Evolutionary conservation across 2,329 filamentous ascomycete genomes (phyloP).

Genomic region (Botrytis elliptica): DNA sequence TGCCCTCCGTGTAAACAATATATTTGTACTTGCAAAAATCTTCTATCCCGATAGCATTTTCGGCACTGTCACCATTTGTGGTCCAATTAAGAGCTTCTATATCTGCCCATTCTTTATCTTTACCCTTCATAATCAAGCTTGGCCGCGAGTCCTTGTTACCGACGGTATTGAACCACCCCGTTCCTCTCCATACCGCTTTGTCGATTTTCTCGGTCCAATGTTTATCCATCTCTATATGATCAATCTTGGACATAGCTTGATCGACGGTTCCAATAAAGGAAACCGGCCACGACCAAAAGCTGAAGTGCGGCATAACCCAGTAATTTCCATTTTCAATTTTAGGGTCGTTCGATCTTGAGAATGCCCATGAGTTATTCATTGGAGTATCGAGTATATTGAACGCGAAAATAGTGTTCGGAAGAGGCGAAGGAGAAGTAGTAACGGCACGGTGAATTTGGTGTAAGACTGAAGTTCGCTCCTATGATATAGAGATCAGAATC

Average conservation of each 20-base stretch:
- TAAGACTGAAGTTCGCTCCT: slow-evolving; percentile 52
- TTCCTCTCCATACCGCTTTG: slow-evolving; percentile 52
- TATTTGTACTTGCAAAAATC: slow-evolving; percentile 54
- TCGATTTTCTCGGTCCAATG: slow-evolving; percentile 42
- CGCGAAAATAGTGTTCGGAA: slow-evolving; percentile 53
- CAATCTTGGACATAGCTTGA: slow-evolving; percentile 43
- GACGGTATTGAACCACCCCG: slow-evolving; percentile 46
- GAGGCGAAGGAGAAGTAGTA: slow-evolving; percentile 46
- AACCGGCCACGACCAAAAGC: slow-evolving; percentile 54
- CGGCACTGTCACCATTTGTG: slow-evolving; percentile 36
- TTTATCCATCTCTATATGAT: slow-evolving; percentile 40
- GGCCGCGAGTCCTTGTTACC: slow-evolving; percentile 33
- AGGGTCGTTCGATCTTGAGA: slow-evolving; percentile 48
- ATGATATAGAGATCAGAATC: slow-evolving; percentile 25
- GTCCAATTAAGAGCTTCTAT: slow-evolving; percentile 43
- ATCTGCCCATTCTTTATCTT: slow-evolving; percentile 48
- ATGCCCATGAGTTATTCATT: slow-evolving; percentile 46
- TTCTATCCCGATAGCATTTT: slow-evolving; percentile 50
- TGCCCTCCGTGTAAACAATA: slow-evolving; percentile 53
- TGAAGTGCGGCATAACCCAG: slow-evolving; percentile 57
- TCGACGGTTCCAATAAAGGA: slow-evolving; percentile 49
- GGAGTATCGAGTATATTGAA: slow-evolving; percentile 53
- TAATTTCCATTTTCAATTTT: slow-evolving; percentile 38
- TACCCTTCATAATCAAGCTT: slow-evolving; percentile 29
- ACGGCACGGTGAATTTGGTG: slow-evolving; percentile 55